Evolutionary conservation across 345 rosid genomes (phyloP), one percentile per base, ranked within the genome.

Genomic region (Eucalyptus cloeziana): DNA sequence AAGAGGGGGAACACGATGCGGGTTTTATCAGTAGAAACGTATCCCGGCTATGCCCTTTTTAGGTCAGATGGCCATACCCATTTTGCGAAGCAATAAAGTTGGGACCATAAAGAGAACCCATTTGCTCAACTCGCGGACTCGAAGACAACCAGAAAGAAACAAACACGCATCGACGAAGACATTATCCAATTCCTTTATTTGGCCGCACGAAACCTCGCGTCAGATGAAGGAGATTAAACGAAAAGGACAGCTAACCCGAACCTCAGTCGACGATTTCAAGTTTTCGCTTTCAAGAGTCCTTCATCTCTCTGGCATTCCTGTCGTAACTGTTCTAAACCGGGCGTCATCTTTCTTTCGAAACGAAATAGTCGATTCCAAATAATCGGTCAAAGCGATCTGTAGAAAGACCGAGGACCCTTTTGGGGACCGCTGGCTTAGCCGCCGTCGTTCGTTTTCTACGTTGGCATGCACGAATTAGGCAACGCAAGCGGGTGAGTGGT

Each of bases 31-130:
- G 31, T 25, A 60, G 69, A 27, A 27, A 4, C 33, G 16, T 5
- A 60, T 60, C 16, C 31, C 2, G 24, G 1, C 24, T 19, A 52
- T 19, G 3, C 24, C 2, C 0, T 52, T 52, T 52, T 1, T 19
- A 5, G 25, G 58, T 52, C 25, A 8, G 58, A 52, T 60, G 33
- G 16, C 69, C 69, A 1, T 60, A 11, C 33, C 1, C 69, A 60
- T 60, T 27, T 60, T 60, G 69, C 14, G 31, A 60, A 27, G 69
- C 62, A 10, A 60, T 60, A 13, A 27, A 60, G 67, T 60, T 60
- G 31, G 69, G 6, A 27, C 4, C 8, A 60, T 0, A 56, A 24
- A 56, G 62, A 56, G 30, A 60, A 60, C 31, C 12, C 3, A 60
- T 25, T 27, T 27, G 16, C 69, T 60, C 33, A 27, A 60, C 69